Conservation (phyloP, 1,139 yeast species). For the Pichia sp. region DNA sequence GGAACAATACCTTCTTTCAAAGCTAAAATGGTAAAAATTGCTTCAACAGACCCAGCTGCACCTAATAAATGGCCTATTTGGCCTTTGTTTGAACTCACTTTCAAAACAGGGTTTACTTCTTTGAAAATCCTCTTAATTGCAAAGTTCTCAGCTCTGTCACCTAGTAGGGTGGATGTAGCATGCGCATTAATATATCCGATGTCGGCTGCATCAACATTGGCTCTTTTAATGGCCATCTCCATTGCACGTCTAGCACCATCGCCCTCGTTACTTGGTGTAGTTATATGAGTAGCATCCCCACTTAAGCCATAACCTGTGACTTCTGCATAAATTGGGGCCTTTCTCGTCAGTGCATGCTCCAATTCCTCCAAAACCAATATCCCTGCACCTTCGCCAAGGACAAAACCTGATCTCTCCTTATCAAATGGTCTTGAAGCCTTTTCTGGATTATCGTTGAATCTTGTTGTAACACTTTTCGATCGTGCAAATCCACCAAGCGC, state of each 20-base stretch:
- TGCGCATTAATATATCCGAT: conserved; percentile 89
- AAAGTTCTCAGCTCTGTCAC: conserved; percentile 81
- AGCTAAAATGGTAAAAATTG: conserved; percentile 73
- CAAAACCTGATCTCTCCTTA: conserved; percentile 73
- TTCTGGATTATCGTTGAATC: conserved; percentile 55
- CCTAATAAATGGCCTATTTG: conserved; percentile 92
- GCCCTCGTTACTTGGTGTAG: conserved; percentile 83
- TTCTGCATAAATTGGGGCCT: conserved; percentile 70
- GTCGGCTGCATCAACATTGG: conserved; percentile 39
- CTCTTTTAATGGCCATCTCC: conserved; percentile 62
- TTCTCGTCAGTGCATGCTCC: conserved; percentile 68
- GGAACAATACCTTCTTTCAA: conserved; percentile 58
- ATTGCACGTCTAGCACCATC: conserved; percentile 83
- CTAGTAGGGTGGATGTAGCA: conserved; percentile 88
- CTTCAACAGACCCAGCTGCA: conserved; percentile 94
- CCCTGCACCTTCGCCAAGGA: conserved; percentile 91
- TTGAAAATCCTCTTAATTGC: conserved; percentile 61
- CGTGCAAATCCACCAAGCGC: conserved; percentile 90
- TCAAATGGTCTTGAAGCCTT: conserved; percentile 89
- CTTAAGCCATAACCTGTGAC: conserved; percentile 82
- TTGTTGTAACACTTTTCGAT: conserved; percentile 74
- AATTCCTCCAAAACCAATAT: conserved; percentile 69
- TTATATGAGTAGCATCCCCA: conserved; percentile 90
- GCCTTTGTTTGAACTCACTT: conserved; percentile 73
- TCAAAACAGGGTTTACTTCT: conserved; percentile 36